Percentiles rank a stretch among this genome's conserved stretches.
Evolutionary conservation across 257 asterid species (phyloP).

Genomic region (Eucommia ulmoides): DNA sequence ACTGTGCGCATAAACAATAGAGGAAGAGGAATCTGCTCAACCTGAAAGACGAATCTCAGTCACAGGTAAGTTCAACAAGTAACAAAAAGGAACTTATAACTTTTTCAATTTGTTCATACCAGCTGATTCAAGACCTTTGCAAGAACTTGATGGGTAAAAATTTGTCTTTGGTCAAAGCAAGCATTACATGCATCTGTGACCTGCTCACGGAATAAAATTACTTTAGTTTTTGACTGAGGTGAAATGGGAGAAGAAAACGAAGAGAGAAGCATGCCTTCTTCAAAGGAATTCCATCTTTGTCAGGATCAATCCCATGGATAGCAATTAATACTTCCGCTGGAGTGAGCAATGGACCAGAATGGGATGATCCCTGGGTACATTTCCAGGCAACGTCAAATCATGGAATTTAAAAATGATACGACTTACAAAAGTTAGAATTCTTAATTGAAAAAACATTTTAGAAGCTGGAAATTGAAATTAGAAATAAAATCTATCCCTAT

Average conservation of each 20-base stretch:
- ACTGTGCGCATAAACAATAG: constrained; percentile 95
- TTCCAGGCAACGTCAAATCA: constrained; percentile 2
- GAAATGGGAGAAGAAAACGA: constrained; percentile 8
- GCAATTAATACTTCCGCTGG: constrained; percentile 97
- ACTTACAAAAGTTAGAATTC: too few species aligned
- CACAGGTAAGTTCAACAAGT: too few species aligned
- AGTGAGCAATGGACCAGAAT: constrained; percentile 54
- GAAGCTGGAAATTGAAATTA: too few species aligned
- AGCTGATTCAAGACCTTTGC: constrained; percentile 95
- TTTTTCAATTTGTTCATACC: constrained; percentile 36
- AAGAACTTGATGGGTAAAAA: constrained; percentile 84
- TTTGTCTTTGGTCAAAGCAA: constrained; percentile 82
- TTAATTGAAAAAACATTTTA: too few species aligned
- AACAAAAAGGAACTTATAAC: too few species aligned
- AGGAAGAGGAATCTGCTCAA: constrained; percentile 95
- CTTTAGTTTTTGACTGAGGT: too few species aligned
- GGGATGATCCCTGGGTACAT: constrained; percentile 52
- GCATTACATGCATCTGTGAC: constrained; percentile 97
- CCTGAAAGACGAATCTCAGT: constrained; percentile 43
- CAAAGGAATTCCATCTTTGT: constrained; percentile 76
- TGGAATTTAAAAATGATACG: neutral
- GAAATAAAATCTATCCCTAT: too few species aligned
- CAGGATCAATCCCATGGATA: constrained; percentile 91
- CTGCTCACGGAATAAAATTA: constrained; percentile 38
- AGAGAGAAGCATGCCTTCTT: constrained; percentile 49